A percentile compares a stretch with the other conserved stretches of the same genome.
These are phyloP conservation scores for Croton laevigatus DNA, from an alignment of 441 rosid species.

Conservation along the genomic window DNA sequence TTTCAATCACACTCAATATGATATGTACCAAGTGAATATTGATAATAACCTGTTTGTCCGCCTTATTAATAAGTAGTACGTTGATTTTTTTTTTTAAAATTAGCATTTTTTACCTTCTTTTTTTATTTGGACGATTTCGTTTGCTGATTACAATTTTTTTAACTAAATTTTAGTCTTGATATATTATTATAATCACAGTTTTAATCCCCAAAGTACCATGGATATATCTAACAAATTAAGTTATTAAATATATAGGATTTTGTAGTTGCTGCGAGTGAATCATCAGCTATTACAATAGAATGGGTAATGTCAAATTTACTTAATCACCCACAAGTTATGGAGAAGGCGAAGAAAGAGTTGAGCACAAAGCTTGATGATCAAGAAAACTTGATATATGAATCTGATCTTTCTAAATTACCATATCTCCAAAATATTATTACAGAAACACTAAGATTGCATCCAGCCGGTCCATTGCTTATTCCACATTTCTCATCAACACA, in stretches of 20 bases:
- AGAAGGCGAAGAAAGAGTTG: constrained; percentile 8
- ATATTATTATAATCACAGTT: no score
- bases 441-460: constrained; percentile 14
- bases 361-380: background rate
- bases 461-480: constrained; percentile 10
- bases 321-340: constrained; percentile 8
- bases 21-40: no score
- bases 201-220: no score
- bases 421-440: constrained; percentile 13
- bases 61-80: no score
- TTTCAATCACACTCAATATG: no score
- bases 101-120: no score
- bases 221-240: background rate
- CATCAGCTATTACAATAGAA: constrained; percentile 9
- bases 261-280: constrained; percentile 1
- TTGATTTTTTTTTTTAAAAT: no score
- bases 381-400: constrained; percentile 4
- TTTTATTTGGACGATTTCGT: no score
- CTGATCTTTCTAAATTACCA: background rate
- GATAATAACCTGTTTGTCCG: no score
- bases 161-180: no score
- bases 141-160: no score
- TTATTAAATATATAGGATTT: background rate
- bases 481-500: constrained; percentile 13
- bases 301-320: constrained; percentile 18